Conservation (phyloP, 768 basidiomycete genomes). For the Pulveroboletus sp. region DNA sequence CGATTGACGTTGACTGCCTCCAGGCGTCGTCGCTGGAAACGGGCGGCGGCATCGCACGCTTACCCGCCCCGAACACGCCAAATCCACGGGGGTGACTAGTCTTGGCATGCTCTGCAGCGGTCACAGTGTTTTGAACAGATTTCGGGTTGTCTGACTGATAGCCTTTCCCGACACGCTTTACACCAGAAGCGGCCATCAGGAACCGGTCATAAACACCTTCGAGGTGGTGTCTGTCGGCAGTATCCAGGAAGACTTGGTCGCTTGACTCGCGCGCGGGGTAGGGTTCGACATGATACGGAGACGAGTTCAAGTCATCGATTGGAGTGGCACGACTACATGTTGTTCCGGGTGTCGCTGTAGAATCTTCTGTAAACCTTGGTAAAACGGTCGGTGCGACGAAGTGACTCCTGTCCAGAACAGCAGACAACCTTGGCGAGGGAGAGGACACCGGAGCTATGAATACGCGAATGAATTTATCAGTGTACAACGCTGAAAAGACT, state of each 20-base stretch:
- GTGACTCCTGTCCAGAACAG: conserved; percentile 64
- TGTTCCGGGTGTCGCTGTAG: conserved; percentile 24
- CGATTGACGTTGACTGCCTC: conserved; percentile 48
- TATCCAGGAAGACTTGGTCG: conserved; percentile 40
- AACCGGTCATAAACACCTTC: conserved; percentile 82
- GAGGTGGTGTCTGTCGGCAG: conserved; percentile 56
- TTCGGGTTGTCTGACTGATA: conserved; percentile 70
- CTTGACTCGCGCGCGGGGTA: conserved; percentile 51
- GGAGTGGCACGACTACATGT: conserved; percentile 9
- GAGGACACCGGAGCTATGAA: conserved; percentile 32
- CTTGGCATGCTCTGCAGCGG: conserved; percentile 20
- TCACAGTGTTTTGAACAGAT: conserved; percentile 36
- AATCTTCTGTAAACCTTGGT: conserved; percentile 38
- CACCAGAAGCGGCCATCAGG: conserved; percentile 77
- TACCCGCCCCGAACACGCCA: conserved; percentile 31
- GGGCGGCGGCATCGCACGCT: conserved; percentile 66
- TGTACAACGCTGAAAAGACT: neutral
- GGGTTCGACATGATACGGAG: conserved; percentile 62
- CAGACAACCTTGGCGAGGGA: conserved; percentile 55
- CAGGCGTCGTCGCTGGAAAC: conserved; percentile 64
- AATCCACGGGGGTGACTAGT: conserved; percentile 22
- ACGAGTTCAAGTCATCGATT: conserved; percentile 52
- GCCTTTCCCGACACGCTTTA: conserved; percentile 76
- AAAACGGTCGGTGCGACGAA: conserved; percentile 57
- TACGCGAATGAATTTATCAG: conserved; percentile 1